Conservation (phyloP, 2,329 filamentous ascomycete genomes). For the Xylariales sp. region DNA sequence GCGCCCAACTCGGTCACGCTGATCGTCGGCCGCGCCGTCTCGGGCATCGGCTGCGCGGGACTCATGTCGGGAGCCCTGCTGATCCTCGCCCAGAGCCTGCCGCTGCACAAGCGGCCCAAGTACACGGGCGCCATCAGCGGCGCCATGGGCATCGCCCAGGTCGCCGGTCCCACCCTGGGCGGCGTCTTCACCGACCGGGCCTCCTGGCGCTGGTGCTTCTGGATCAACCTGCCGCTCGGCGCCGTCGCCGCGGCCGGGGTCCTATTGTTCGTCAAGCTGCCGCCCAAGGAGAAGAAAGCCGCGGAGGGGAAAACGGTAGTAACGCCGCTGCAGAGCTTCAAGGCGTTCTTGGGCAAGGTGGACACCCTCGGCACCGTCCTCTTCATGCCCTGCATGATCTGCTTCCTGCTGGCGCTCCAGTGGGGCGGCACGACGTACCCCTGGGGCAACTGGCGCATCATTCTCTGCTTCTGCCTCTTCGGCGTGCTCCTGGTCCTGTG, state of each 20-base stretch:
- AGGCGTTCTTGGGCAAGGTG: slow-evolving; percentile 8
- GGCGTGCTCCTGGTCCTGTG: slow-evolving; percentile 17
- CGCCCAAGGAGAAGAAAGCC: not conserved
- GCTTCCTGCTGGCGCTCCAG: slow-evolving; percentile 32
- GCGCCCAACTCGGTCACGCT: slow-evolving; percentile 9
- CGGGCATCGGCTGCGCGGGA: slow-evolving; percentile 27
- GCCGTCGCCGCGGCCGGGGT: slow-evolving; percentile 9
- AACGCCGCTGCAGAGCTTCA: too few relatives aligned
- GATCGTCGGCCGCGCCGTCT: slow-evolving; percentile 12
- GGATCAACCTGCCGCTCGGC: slow-evolving; percentile 11
- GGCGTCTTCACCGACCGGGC: slow-evolving; percentile 11
- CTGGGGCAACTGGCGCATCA: slow-evolving; percentile 24
- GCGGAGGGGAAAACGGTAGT: too few relatives aligned
- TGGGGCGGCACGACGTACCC: slow-evolving; percentile 29
- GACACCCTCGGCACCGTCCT: slow-evolving; percentile 7
- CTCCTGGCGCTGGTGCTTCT: slow-evolving; percentile 8
- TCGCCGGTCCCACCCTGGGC: slow-evolving; percentile 13
- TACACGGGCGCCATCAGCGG: slow-evolving; percentile 12
- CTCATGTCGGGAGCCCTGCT: slow-evolving; percentile 22
- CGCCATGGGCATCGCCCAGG: slow-evolving; percentile 13
- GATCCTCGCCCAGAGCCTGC: slow-evolving; percentile 13
- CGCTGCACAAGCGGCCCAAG: slow-evolving; percentile 9
- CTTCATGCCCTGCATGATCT: slow-evolving; percentile 1
- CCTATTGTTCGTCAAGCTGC: slow-evolving; percentile 9
- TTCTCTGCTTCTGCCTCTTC: slow-evolving; percentile 20